Evolutionary conservation across 768 basidiomycete species (phyloP).

Genomic region (Suillus fuscotomentosus): DNA sequence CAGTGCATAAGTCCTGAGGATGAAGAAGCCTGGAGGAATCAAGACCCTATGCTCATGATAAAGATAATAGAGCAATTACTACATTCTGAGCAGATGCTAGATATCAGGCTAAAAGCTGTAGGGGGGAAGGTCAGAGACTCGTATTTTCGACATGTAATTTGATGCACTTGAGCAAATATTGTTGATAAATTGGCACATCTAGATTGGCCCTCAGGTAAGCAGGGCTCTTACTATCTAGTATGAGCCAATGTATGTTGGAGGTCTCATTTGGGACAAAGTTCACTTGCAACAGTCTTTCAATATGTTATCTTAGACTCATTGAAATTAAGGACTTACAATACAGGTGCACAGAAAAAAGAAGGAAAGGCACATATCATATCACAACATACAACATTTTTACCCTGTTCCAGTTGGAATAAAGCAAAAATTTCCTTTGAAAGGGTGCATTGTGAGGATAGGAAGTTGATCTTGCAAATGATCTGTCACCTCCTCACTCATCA

Average conservation of each 20-base stretch:
- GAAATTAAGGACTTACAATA: conserved; percentile 1
- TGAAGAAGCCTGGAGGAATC: conserved; percentile 3
- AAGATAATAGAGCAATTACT: neutral
- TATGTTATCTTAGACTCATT: neutral
- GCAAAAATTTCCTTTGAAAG: conserved; percentile 1
- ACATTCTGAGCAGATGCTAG: conserved; percentile 7
- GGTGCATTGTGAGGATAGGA: neutral
- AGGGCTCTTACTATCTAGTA: neutral
- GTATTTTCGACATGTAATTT: neutral
- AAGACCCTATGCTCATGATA: neutral
- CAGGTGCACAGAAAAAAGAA: conserved; percentile 2
- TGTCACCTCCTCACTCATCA: neutral
- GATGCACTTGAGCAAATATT: conserved; percentile 4
- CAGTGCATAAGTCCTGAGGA: conserved; percentile 5
- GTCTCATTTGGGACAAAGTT: neutral
- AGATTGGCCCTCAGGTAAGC: neutral
- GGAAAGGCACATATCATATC: conserved; percentile 5
- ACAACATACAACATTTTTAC: conserved; percentile 3
- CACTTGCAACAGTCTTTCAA: neutral
- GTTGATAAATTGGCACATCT: conserved; percentile 4
- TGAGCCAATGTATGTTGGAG: neutral
- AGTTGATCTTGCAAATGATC: neutral
- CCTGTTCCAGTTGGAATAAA: neutral
- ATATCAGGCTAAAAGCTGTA: conserved; percentile 4
- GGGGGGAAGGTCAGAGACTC: neutral